Percentiles rank a stretch among this genome's conserved stretches.
phyloP scores from a whole-genome alignment of 306 rosid species.

The Mimosa pudica region DNA sequence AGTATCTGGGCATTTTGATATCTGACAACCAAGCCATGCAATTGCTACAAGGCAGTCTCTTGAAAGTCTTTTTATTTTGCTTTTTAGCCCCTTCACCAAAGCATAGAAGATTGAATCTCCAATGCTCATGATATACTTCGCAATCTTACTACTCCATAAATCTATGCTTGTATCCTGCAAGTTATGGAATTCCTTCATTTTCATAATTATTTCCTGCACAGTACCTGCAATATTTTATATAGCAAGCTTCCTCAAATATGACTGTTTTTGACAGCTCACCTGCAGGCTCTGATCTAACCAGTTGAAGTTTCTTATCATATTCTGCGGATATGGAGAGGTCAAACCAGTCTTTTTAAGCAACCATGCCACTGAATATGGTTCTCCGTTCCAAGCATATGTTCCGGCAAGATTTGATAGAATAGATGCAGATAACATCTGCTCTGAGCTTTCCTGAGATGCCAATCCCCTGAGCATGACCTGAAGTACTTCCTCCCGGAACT shows the following conservation, averaged over 20 bases:
- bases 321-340: slow-evolving; percentile 57
- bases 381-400: slow-evolving; percentile 76
- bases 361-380: slow-evolving; percentile 81
- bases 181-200: slow-evolving; percentile 31
- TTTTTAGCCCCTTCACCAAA: slow-evolving; percentile 62
- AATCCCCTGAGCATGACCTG: slow-evolving; percentile 57
- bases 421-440: slow-evolving; percentile 64
- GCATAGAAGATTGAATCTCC: slow-evolving; percentile 65
- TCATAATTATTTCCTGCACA: slow-evolving; percentile 9
- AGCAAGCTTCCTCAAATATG: slow-evolving; percentile 24
- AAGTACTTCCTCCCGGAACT: slow-evolving; percentile 60
- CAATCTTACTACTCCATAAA: slow-evolving; percentile 69
- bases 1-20: slow-evolving; percentile 57
- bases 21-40: slow-evolving; percentile 86
- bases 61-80: slow-evolving; percentile 61
- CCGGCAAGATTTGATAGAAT: slow-evolving; percentile 80
- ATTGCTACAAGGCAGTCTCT: slow-evolving; percentile 62
- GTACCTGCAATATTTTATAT: slow-evolving; percentile 5
- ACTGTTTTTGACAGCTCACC: slow-evolving; percentile 41
- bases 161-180: slow-evolving; percentile 71
- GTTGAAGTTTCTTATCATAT: slow-evolving; percentile 60
- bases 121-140: slow-evolving; percentile 50
- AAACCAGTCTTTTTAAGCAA: slow-evolving; percentile 68
- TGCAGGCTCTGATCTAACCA: slow-evolving; percentile 70
- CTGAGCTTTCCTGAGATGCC: slow-evolving; percentile 59